Evolutionary conservation across 2,329 filamentous ascomycete genomes (phyloP), one percentile per base, ranked within the genome.

Genomic region (Aspergillus spinulosporus): DNA sequence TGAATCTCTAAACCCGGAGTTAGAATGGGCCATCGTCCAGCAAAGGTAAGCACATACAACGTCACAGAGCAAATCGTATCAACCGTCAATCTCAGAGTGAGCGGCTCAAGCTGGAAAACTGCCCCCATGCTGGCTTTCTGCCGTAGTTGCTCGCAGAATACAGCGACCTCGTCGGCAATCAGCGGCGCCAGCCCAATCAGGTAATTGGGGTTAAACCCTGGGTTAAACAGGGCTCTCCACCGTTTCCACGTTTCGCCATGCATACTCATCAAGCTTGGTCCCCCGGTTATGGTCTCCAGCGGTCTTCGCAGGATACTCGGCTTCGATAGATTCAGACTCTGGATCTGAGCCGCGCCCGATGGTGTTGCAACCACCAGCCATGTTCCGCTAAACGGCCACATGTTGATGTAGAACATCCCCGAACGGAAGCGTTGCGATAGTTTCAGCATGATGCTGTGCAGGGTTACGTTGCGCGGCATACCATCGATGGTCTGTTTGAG

Each of bases 191-290:
- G 43, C n/a, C 52, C 55, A n/a, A 46, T 48, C 40, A 57, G 32
- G 26, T 47, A 54, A 1, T 28, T 26, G 1, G 51, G 44, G 12
- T 48, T 57, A 21, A 57, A 57, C 1, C 55, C 55, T 2, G 50
- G 55, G n/a, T 57, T 54, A 4, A 57, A 54, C 31, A 57, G 8
- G 5, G 50, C 51, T 6, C 55, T n/a, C 51, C 55, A 54, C 3
- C 39, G 45, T 28, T 57, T 57, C 55, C 51, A 54, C 8, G 29
- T 37, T 9, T 37, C 26, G 2, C 46, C 46, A 15, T 48, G 29
- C 46, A 54, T 54, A n/a, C 44, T 49, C 2, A 54, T 50, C 11
- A 57, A 21, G 32, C 50, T 57, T 1, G 55, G 55, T 4, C 55
- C 55, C 1, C 55, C 55, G 0, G 55, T 54, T 2, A 57, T 57